A percentile compares a stretch with the other conserved stretches of the same genome.
These are phyloP conservation scores for Russula compacta DNA, from an alignment of 768 basidiomycete species.

Conservation along the genomic window DNA sequence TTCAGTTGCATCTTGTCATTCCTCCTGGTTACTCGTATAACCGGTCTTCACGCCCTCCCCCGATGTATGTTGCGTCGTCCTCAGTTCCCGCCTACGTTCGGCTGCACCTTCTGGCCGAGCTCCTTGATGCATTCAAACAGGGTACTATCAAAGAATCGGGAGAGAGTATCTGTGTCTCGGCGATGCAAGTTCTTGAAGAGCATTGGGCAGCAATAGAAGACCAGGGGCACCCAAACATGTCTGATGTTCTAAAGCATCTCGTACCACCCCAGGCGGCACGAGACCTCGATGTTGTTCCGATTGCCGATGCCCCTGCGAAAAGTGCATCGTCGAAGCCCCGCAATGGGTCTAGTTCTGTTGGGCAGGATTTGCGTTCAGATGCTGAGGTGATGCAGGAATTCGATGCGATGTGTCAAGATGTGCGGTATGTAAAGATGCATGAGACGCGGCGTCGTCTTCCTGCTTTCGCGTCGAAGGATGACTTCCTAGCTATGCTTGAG, in stretches of 20 bases:
- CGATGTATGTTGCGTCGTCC: slow-evolving; percentile 67
- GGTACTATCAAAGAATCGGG: slow-evolving; percentile 52
- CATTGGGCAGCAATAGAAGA: slow-evolving; percentile 59
- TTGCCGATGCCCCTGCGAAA: background rate
- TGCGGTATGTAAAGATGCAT: slow-evolving; percentile 50
- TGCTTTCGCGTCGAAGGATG: slow-evolving; percentile 57
- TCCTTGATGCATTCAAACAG: slow-evolving; percentile 48
- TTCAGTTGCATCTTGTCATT: slow-evolving; percentile 59
- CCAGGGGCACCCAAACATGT: slow-evolving; percentile 68
- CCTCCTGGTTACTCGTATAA: slow-evolving; percentile 37
- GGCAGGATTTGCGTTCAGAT: slow-evolving; percentile 38
- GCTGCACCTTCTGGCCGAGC: slow-evolving; percentile 63
- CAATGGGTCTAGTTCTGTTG: slow-evolving; percentile 20
- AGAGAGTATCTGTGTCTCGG: slow-evolving; percentile 64
- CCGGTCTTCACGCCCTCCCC: slow-evolving; percentile 43
- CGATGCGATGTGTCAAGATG: slow-evolving; percentile 33
- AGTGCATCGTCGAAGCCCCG: slow-evolving; percentile 15
- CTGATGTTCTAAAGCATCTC: slow-evolving; percentile 54
- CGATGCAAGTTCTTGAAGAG: slow-evolving; percentile 61
- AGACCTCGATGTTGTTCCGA: background rate
- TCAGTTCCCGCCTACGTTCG: slow-evolving; percentile 72
- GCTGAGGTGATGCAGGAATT: slow-evolving; percentile 46
- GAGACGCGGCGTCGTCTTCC: slow-evolving; percentile 55
- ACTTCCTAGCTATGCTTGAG: slow-evolving; percentile 52
- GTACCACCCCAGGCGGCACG: slow-evolving; percentile 27